phyloP scores from a whole-genome alignment of 2,329 filamentous ascomycete species.

The Colletotrichum nymphaeae region DNA sequence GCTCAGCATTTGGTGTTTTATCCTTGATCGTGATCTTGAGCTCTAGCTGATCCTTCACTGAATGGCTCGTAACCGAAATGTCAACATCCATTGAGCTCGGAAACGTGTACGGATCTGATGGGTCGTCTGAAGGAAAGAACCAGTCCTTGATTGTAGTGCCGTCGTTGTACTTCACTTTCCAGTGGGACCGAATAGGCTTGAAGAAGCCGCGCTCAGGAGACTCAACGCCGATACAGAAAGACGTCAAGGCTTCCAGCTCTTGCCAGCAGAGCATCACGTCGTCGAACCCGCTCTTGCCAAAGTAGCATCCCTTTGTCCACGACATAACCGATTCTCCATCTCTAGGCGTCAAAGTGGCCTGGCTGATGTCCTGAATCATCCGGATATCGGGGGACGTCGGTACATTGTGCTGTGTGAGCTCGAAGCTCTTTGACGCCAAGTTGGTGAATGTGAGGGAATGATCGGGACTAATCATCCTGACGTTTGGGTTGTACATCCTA shows the following conservation, averaged over 20 bases:
- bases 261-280: conserved; percentile 25
- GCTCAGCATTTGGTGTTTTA: neutral
- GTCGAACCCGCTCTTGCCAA: conserved; percentile 25
- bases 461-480: conserved; percentile 23
- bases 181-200: conserved; percentile 23
- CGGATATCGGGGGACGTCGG: conserved; percentile 14
- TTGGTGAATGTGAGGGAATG: conserved; percentile 25
- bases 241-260: conserved; percentile 27
- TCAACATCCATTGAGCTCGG: conserved; percentile 22
- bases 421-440: conserved; percentile 21
- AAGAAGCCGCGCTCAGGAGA: conserved; percentile 29
- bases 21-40: conserved; percentile 14
- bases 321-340: neutral
- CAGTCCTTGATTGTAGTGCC: conserved; percentile 10
- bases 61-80: conserved; percentile 5
- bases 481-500: neutral
- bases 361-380: conserved; percentile 6
- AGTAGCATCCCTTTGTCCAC: conserved; percentile 30
- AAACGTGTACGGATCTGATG: conserved; percentile 12
- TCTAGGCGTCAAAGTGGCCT: neutral
- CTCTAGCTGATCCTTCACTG: conserved; percentile 20
- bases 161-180: conserved; percentile 30
- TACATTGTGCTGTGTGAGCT: neutral
- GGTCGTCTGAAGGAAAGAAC: conserved; percentile 12
- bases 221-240: conserved; percentile 29